Conservation (phyloP, 2,329 filamentous ascomycete genomes). For the Uncinocarpus reesii region DNA sequence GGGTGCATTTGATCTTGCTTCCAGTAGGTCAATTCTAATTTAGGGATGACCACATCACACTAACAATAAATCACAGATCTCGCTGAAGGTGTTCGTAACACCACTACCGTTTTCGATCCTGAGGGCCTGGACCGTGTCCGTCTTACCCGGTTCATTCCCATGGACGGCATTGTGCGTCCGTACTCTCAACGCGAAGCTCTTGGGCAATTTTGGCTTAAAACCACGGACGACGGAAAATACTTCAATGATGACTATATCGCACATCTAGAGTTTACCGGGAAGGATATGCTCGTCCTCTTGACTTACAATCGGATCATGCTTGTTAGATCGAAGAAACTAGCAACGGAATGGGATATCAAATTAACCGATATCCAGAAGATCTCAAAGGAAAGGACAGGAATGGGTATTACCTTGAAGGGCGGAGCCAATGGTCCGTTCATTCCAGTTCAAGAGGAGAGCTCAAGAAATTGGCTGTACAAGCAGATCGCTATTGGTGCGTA, state of each 20-base stretch:
- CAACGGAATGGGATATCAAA: constrained; percentile 90
- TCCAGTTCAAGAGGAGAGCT: constrained; percentile 78
- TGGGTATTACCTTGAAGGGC: constrained; percentile 78
- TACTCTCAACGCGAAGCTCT: constrained; percentile 92
- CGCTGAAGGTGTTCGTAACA: constrained; percentile 95
- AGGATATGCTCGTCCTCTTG: constrained; percentile 82
- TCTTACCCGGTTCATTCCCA: constrained; percentile 82
- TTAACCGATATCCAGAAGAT: constrained; percentile 96
- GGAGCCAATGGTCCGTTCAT: constrained; percentile 92
- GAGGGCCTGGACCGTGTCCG: constrained; percentile 89
- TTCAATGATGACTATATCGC: constrained; percentile 98
- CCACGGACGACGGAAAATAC: constrained; percentile 91
- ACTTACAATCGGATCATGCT: constrained; percentile 82
- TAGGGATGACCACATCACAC: neutral
- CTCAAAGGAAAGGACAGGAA: constrained; percentile 86
- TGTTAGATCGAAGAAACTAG: constrained; percentile 73
- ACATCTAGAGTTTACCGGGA: constrained; percentile 79
- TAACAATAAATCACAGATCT: constrained; percentile 46
- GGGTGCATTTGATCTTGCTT: constrained; percentile 91
- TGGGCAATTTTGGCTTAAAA: constrained; percentile 98
- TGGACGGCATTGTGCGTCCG: constrained; percentile 85
- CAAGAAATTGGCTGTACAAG: constrained; percentile 55
- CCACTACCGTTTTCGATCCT: constrained; percentile 93
- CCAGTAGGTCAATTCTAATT: constrained; percentile 42
- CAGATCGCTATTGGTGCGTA: constrained; percentile 51